Evolutionary conservation across 2,329 filamentous ascomycete species (phyloP), one percentile per base, ranked within the genome.

Genomic region (Xylaria arbuscula): DNA sequence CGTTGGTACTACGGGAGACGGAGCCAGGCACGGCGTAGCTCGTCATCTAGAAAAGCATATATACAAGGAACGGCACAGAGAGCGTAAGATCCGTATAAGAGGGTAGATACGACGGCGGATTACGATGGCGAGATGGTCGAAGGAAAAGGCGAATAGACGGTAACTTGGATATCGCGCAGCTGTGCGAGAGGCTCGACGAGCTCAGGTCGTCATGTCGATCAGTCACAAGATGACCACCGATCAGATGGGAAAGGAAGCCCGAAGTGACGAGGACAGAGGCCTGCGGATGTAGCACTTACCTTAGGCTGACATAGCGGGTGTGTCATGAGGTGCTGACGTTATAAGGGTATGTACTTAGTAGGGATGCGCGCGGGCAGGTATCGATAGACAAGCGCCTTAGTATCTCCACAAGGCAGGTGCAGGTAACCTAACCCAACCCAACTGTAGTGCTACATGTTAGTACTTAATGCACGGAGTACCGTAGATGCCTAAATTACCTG

Each of bases 131-230:
- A 34, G 28, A 45, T 7, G 40, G n/a, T n/a, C n/a, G 34, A 50
- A 48, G 19, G 24, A 34, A 61, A 38, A 34, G 2, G n/a, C 4
- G 32, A 58, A 11, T 47, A n/a, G 48, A 40, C 24, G 34, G 48
- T 24, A 58, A 11, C 24, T 40, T 22, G 7, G 32, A 65, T 60
- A 34, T 45, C 48, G 65, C 65, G 62, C 57, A n/a, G 24, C 22
- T 19, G 61, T 40, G 57, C 56, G 40, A 54, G 24, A 34, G 19
- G 32, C 45, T 60, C 36, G 22, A 50, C 15, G 19, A 24, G 15
- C 6, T 64, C 17, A 67, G 15, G 61, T 62, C 62, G 61, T 58
- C 68, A 64, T 70, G 40, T 64, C 61, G 47, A 47, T 13, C 53
- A 57, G 55, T 57, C 55, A 57, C 22, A 42, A n/a, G 38, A 57